Evolutionary conservation across 2,329 filamentous ascomycete genomes (phyloP), one percentile per base, ranked within the genome.

Genomic region (Aspergillus candidus): DNA sequence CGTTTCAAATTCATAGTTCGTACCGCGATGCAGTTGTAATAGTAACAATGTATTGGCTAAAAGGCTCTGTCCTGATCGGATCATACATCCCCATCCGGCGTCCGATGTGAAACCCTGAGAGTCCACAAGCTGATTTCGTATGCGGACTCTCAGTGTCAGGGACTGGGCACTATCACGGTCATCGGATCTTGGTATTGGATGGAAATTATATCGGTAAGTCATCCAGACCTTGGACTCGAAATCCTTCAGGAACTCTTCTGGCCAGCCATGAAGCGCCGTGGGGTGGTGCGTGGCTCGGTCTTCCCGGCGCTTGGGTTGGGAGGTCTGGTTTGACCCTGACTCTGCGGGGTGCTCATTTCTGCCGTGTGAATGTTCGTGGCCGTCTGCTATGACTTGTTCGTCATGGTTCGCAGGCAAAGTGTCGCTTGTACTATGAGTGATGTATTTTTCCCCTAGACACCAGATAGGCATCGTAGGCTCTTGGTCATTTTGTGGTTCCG

Each of bases 1-100:
- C 7, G 6, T 27, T 10, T 10, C 22, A 10, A 27, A 8, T 27
- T 34, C 14, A 46, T 43, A 38, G 55, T 11, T 35, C 32, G 51
- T 74, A 89, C 87, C 85, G 77, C 93, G 81, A 14, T 93, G 91
- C 15, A 96, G 71, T 32, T 78, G 74, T 38, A 90, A 71, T 43
- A 86, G 76, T 13, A 80, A 70, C 56, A 97, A 74, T 1, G 91
- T 78, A 66, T 97, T 98, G 35, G 91, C 91, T 34, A 98, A 73
- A 18, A 98, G 75, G 59, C 88, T 91, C 71, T 98, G 93, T 3
- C 93, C 93, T 5, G 91, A 96, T 47, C 93, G 77, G 56, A 98
- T 97, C 93, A 98, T 98, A 62, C 93, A 98, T 0, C 93, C 93
- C 89, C 94, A 98, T 40, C 93, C 93, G 8, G 88, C 90, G 64